Evolutionary conservation across 2,329 filamentous ascomycete species (phyloP).

Genomic region (Aspergillus chevalieri): DNA sequence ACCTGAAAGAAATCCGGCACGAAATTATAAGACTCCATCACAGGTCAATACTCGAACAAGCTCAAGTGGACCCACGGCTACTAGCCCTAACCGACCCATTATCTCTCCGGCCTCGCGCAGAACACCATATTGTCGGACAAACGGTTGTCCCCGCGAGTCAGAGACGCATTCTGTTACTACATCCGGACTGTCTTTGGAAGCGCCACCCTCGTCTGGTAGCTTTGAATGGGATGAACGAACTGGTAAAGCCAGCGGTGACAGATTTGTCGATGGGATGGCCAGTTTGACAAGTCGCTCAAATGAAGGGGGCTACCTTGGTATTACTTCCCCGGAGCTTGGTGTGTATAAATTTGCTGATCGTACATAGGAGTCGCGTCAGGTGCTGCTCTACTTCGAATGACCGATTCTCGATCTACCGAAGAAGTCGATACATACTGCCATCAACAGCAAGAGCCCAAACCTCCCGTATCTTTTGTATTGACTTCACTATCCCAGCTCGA

Average conservation of each 20-base stretch:
- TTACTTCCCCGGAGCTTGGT: not conserved
- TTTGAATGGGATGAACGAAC: constrained; percentile 15
- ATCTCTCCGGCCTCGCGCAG: not conserved
- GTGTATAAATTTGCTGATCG: not conserved
- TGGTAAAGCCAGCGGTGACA: constrained; percentile 5
- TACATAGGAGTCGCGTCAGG: constrained; percentile 11
- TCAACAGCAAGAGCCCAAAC: not conserved
- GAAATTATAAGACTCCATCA: not conserved
- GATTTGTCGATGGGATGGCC: constrained; percentile 13
- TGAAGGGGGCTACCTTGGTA: constrained; percentile 13
- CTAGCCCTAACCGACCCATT: not conserved
- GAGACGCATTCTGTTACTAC: constrained; percentile 1
- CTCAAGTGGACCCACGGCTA: not conserved
- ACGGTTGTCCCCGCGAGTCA: not conserved
- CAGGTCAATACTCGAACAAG: not conserved
- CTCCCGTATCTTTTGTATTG: constrained; percentile 3
- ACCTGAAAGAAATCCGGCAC: not conserved
- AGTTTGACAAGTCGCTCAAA: constrained; percentile 9
- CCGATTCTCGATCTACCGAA: constrained; percentile 4
- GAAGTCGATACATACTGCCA: not conserved
- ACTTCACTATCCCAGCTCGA: constrained; percentile 8
- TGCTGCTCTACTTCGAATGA: constrained; percentile 10
- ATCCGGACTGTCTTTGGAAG: constrained; percentile 2
- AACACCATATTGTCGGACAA: not conserved
- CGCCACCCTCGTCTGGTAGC: constrained; percentile 27